Evolutionary conservation across 2,329 filamentous ascomycete genomes (phyloP), one percentile per base, ranked within the genome.

Genomic region (Diaporthe nobilis): DNA sequence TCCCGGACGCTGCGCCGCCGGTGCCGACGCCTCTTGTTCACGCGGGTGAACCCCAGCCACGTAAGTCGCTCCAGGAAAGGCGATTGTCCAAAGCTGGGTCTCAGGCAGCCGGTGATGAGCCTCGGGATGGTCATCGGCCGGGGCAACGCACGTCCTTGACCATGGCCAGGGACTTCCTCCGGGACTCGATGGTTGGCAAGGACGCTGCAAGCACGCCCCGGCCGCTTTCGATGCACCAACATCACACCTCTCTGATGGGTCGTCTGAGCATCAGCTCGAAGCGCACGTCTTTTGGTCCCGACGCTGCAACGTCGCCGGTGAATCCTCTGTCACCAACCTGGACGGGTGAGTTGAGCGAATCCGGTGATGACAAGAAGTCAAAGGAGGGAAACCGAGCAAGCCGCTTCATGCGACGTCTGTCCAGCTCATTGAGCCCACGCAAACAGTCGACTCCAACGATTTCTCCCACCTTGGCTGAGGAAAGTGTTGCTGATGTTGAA

Each of bases 211-310:
- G 39, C 73, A 63, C 39, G 15, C 39, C 83, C n/a, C 86, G 87
- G 57, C 88, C 86, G 7, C 86, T 86, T 79, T 88, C 87, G 74
- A 81, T 84, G 61, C 86, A 88, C 79, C 85, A 87, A 80, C 84
- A 74, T 15, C 70, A 82, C 77, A 90, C 76, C 85, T 91, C 83
- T 81, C 89, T 85, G 87, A 89, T 82, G 80, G 91, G 83, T 79
- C 94, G 87, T 83, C 88, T 86, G 85, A 97, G 88, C 85, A 94
- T 89, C 85, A 93, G 86, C 84, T 94, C 87, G 82, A 88, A 85
- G 67, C 87, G 83, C 78, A 91, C 90, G 6, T 90, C 89, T 2
- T 82, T 88, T 34, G 88, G 85, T 77, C 86, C 85, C 57, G 89
- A 89, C 20, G 84, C 71, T 79, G 82, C 15, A 82, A 85, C 34